Base-by-base conservation (phyloP, 1,284 basidiomycete genomes). In the Trichosporon sp. region DNA sequence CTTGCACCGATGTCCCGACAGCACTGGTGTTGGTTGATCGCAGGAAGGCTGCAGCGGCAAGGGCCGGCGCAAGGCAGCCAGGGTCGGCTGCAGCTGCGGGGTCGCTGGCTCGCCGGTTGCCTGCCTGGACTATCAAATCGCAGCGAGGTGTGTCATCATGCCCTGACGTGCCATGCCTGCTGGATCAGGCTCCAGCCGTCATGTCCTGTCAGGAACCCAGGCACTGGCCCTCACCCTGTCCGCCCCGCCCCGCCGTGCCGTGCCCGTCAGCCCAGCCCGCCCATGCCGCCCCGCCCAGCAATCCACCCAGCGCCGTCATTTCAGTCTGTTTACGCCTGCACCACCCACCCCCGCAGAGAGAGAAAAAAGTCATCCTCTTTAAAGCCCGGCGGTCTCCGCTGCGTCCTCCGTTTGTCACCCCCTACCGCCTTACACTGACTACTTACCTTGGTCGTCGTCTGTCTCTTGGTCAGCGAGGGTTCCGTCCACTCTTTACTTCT, bases 371-470 rank as follows among this genome's bases (percentile, higher is more conserved):
- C 53, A 29, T 32, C 27, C 27, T 32, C 7, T 31, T 60, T 60
- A 60, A 60, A 60, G 56, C 56, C 56, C 56, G 56, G 3, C 56
- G 56, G 56, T 31, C 56, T 60, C 56, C 56, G 21, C 56, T 6
- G 7, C 29, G 8, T n/a, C 8, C 56, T 18, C 18, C 56, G 15
- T 15, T 60, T 60, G 56, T 60, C 56, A 31, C 56, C 56, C 56
- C 6, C 56, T 8, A 60, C 56, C 29, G 32, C 56, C 27, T n/a
- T 32, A 31, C 27, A 18, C 56, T 31, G 56, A 31, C 53, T n/a
- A 31, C 56, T 31, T 25, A 27, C 53, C 13, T 31, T 60, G 51
- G 62, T 64, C n/a, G 29, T 27, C 47, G 34, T 31, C 23, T 35
- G 62, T 47, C 42, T 34, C 42, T 23, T 38, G 21, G 29, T 60